Percentiles rank a stretch among this genome's conserved stretches.
Evolutionary conservation across 176 grass and related monocot species (phyloP).

Genomic region (Oryza meridionalis): DNA sequence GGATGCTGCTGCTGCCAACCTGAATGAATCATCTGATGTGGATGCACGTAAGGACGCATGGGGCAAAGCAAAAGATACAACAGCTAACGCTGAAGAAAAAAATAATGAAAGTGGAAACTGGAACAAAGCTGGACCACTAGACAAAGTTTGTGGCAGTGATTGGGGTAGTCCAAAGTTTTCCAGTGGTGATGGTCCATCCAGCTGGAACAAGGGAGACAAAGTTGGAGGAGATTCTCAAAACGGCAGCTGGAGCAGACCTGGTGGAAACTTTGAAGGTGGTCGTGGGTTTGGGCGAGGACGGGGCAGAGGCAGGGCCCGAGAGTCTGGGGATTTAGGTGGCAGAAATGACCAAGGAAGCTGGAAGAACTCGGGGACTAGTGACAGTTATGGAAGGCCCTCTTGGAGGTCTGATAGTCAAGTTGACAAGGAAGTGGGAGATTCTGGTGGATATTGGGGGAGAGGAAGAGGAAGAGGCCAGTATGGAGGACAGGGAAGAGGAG

Average conservation of each 20-base stretch:
- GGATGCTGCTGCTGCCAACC: constrained; percentile 39
- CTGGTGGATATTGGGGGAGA: constrained; percentile 43
- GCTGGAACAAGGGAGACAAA: constrained; percentile 55
- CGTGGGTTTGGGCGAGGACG: constrained; percentile 48
- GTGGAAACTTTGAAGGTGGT: constrained; percentile 50
- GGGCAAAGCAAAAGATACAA: constrained; percentile 43
- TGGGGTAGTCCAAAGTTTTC: constrained; percentile 52
- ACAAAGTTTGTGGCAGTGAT: constrained; percentile 30
- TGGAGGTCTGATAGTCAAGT: constrained; percentile 46
- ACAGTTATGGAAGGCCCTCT: constrained; percentile 41
- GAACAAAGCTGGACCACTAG: constrained; percentile 47
- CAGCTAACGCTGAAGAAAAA: constrained; percentile 38
- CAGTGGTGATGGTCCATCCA: constrained; percentile 39
- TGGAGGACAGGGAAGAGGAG: constrained; percentile 57
- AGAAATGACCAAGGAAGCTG: constrained; percentile 46
- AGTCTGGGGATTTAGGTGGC: constrained; percentile 42
- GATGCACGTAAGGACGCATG: constrained; percentile 32
- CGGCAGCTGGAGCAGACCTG: constrained; percentile 46
- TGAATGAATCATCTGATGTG: constrained; percentile 38
- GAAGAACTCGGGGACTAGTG: constrained; percentile 44
- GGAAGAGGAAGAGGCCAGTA: constrained; percentile 57
- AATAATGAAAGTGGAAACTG: constrained; percentile 35
- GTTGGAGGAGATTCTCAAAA: constrained; percentile 39
- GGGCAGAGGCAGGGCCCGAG: constrained; percentile 41
- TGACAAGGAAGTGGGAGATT: constrained; percentile 45